phyloP scores from a whole-genome alignment of 2,329 filamentous ascomycete species.

The Sporothrix variecibatus region DNA sequence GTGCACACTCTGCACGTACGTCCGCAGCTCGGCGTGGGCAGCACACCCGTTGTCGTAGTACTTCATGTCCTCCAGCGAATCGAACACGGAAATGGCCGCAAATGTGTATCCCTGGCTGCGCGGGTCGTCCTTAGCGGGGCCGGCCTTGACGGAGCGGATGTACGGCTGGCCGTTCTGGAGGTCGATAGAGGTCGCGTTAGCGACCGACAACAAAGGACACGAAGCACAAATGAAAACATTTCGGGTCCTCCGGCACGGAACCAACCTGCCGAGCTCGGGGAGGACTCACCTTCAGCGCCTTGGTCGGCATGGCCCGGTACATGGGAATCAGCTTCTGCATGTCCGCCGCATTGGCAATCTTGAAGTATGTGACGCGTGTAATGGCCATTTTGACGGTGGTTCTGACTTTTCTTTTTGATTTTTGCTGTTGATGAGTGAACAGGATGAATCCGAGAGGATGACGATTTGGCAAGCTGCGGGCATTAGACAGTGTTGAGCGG shows the following conservation, averaged over 20 bases:
- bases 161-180: conserved; percentile 70
- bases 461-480: not conserved
- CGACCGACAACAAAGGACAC: not conserved
- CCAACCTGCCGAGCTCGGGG: not conserved
- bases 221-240: not conserved
- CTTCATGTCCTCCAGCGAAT: conserved; percentile 65
- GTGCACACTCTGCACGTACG: conserved; percentile 37
- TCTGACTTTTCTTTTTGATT: not conserved
- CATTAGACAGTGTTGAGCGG: not conserved
- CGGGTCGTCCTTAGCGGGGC: conserved; percentile 51
- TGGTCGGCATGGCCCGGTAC: conserved; percentile 45
- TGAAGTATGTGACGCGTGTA: conserved; percentile 55
- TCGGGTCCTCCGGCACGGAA: too few relatives aligned
- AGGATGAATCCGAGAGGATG: too few relatives aligned
- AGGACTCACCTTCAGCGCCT: conserved; percentile 46
- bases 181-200: not conserved
- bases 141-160: conserved; percentile 60
- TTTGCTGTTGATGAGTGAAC: not conserved
- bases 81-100: conserved; percentile 64
- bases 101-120: conserved; percentile 68
- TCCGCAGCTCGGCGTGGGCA: conserved; percentile 48
- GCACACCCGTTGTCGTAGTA: conserved; percentile 63
- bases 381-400: not conserved
- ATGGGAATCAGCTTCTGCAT: conserved; percentile 48
- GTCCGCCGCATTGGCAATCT: conserved; percentile 49